phyloP scores from a whole-genome alignment of 805 yeast genomes.

The Ogataea neopini region DNA sequence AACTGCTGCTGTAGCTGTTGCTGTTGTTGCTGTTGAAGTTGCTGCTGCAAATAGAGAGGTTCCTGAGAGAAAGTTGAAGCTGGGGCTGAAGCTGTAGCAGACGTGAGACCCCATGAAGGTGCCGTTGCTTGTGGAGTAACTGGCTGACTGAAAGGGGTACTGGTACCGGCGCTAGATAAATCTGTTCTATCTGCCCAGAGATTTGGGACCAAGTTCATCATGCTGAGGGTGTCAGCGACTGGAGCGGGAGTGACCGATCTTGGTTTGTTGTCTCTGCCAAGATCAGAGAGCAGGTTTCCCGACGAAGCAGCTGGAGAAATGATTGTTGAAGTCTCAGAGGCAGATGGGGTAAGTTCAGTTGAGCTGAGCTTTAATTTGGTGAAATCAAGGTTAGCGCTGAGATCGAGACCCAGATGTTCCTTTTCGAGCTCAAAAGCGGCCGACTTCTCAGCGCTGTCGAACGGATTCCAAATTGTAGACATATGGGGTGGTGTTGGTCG shows the following conservation, averaged over 20 bases:
- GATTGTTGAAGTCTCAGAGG: slow-evolving; percentile 21
- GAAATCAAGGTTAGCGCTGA: slow-evolving; percentile 10
- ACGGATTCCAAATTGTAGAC: slow-evolving; percentile 21
- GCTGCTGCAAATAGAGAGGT: slow-evolving; percentile 1
- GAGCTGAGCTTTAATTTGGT: slow-evolving; percentile 13
- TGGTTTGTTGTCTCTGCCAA: not conserved
- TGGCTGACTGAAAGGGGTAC: not conserved
- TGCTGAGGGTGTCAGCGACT: slow-evolving; percentile 12
- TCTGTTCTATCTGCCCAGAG: slow-evolving; percentile 24
- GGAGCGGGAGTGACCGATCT: slow-evolving; percentile 1
- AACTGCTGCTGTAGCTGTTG: slow-evolving; percentile 4
- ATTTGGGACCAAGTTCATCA: slow-evolving; percentile 31
- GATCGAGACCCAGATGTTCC: slow-evolving; percentile 12
- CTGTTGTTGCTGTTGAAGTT: slow-evolving; percentile 4
- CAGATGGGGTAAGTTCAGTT: slow-evolving; percentile 17
- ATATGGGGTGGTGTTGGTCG: slow-evolving; percentile 3
- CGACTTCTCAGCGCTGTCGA: slow-evolving; percentile 12
- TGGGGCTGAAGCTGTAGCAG: too few relatives aligned
- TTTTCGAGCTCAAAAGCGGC: slow-evolving; percentile 12
- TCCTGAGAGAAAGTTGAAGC: not conserved
- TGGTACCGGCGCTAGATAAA: not conserved
- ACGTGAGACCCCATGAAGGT: not conserved
- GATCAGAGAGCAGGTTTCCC: slow-evolving; percentile 17
- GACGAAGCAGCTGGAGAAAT: slow-evolving; percentile 21
- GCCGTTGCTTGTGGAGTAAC: not conserved